phyloP scores from a whole-genome alignment of 148 eudicot genomes.

The Rhododendron mucronatum region DNA sequence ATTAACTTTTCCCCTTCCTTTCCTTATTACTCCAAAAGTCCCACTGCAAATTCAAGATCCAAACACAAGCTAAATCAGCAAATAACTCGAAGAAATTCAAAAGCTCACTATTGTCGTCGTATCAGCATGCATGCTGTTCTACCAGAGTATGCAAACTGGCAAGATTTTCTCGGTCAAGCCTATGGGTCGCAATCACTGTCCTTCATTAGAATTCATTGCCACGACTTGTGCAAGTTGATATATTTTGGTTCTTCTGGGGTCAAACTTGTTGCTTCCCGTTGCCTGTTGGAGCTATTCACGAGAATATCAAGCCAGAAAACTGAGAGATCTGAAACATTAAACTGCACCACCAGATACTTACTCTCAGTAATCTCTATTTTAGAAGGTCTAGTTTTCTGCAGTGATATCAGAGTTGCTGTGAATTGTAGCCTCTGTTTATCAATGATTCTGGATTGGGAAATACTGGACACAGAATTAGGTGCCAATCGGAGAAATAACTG shows the following conservation, averaged over 20 bases:
- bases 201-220: constrained; percentile 54
- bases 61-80: not conserved
- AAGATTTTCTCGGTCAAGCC: constrained; percentile 34
- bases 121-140: constrained; percentile 54
- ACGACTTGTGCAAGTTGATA: constrained; percentile 68
- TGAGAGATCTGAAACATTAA: constrained; percentile 26
- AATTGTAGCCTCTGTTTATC: constrained; percentile 73
- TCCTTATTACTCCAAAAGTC: not conserved
- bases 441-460: constrained; percentile 55
- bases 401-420: constrained; percentile 47
- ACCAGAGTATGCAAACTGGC: constrained; percentile 54
- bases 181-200: constrained; percentile 27
- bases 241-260: constrained; percentile 64
- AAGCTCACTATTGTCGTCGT: constrained; percentile 21
- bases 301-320: constrained; percentile 44
- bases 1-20: not conserved
- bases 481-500: constrained; percentile 37
- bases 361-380: constrained; percentile 61
- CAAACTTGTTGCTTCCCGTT: constrained; percentile 66
- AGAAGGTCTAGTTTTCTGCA: constrained; percentile 59
- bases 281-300: constrained; percentile 60
- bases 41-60: not conserved
- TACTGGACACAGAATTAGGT: constrained; percentile 26
- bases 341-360: constrained; percentile 34
- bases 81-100: not conserved